Conservation (phyloP, 352 stramenopile genomes). For the Pilasporangium apinafurcum region DNA sequence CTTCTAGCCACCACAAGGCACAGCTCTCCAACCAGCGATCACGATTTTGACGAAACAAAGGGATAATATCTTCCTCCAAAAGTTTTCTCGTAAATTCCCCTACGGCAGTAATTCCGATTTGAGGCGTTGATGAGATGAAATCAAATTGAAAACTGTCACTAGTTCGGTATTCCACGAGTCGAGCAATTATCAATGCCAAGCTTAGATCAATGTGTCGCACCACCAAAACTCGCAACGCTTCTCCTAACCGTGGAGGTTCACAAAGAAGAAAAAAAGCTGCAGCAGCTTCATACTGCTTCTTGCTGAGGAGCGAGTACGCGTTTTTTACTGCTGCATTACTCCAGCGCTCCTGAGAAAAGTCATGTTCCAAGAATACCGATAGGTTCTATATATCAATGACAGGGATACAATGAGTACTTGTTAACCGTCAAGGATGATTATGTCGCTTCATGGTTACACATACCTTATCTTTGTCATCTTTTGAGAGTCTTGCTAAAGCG, state of each 20-base stretch:
- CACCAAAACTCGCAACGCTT: conserved; percentile 86
- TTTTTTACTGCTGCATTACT: conserved; percentile 90
- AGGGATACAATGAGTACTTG: background rate
- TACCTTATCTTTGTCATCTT: conserved; percentile 67
- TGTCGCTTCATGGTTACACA: too few relatives aligned
- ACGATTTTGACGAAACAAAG: conserved; percentile 43
- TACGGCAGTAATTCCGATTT: conserved; percentile 53
- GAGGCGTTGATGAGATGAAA: conserved; percentile 30
- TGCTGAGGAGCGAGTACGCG: conserved; percentile 92
- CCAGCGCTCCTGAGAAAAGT: conserved; percentile 81
- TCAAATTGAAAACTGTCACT: conserved; percentile 45
- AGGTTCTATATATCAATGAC: conserved; percentile 34
- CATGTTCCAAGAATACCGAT: conserved; percentile 67
- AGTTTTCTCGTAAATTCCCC: conserved; percentile 44
- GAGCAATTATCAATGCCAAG: conserved; percentile 86
- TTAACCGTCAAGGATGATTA: background rate
- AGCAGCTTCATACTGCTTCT: conserved; percentile 88
- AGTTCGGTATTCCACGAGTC: conserved; percentile 78
- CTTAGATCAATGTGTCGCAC: conserved; percentile 83
- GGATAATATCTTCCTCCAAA: conserved; percentile 62
- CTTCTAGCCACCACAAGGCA: conserved; percentile 78
- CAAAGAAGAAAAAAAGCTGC: conserved; percentile 92
- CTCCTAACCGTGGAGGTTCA: conserved; percentile 89
- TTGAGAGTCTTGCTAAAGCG: conserved; percentile 69
- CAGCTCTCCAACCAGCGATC: conserved; percentile 78